Percentiles rank a stretch among this genome's conserved stretches.
Conservation (phyloP, 352 stramenopile genomes). For the Phytophthora citricola region DNA sequence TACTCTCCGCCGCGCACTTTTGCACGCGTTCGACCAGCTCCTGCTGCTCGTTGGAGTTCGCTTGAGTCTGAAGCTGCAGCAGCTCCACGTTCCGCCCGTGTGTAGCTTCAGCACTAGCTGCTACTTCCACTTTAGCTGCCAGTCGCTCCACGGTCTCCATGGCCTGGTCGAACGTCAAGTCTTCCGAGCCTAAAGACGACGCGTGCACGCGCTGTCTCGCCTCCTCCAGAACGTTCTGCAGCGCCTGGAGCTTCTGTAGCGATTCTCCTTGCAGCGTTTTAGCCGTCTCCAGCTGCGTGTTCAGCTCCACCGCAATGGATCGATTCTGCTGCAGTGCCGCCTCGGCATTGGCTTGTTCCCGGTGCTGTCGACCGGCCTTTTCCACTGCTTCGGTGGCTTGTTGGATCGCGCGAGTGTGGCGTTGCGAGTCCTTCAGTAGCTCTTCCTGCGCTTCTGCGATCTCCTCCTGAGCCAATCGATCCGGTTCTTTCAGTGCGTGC, state of each 20-base stretch:
- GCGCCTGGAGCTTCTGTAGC: conserved; percentile 27
- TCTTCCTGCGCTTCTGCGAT: conserved; percentile 75
- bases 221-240: conserved; percentile 35
- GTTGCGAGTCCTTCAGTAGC: conserved; percentile 45
- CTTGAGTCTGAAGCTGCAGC: conserved; percentile 29
- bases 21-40: conserved; percentile 41
- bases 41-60: conserved; percentile 30
- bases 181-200: conserved; percentile 22
- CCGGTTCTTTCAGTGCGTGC: conserved; percentile 71
- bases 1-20: conserved; percentile 41
- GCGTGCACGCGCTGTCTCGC: conserved; percentile 50
- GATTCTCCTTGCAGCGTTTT: conserved; percentile 41
- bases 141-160: conserved; percentile 47
- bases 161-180: conserved; percentile 20
- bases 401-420: conserved; percentile 51
- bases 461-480: conserved; percentile 78
- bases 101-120: conserved; percentile 53
- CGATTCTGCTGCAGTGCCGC: conserved; percentile 40
- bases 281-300: conserved; percentile 40
- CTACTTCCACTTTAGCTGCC: conserved; percentile 68
- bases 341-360: conserved; percentile 43
- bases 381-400: conserved; percentile 56
- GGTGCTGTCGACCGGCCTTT: conserved; percentile 34
- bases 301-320: conserved; percentile 30
- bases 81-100: conserved; percentile 39